A percentile compares a stretch with the other conserved stretches of the same genome.
Conservation (phyloP, 305 asterid species). For the Fraxinus floribunda region DNA sequence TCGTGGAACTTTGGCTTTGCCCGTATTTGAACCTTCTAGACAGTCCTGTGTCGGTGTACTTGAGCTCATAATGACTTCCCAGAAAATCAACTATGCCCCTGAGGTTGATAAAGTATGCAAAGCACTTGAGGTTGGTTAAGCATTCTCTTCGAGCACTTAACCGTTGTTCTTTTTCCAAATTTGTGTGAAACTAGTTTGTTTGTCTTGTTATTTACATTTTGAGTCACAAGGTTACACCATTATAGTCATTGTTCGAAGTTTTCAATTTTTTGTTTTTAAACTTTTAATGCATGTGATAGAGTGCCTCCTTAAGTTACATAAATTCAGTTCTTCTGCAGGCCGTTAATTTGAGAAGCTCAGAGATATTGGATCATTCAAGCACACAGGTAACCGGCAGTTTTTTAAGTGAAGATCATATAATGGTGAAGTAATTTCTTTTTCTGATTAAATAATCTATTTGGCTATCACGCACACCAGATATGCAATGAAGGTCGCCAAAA, state of each 20-base stretch:
- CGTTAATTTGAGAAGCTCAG: slow-evolving; percentile 83
- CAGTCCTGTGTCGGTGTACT: slow-evolving; percentile 80
- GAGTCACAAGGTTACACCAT: not conserved
- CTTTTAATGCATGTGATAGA: not conserved
- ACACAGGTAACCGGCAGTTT: slow-evolving; percentile 48
- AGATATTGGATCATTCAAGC: slow-evolving; percentile 68
- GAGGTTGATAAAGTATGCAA: slow-evolving; percentile 96
- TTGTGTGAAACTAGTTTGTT: slow-evolving; percentile 7
- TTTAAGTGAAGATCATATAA: slow-evolving; percentile 11
- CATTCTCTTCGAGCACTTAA: slow-evolving; percentile 12
- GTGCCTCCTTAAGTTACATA: slow-evolving; percentile 6
- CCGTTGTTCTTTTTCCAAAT: slow-evolving; percentile 2
- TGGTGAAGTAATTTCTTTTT: slow-evolving; percentile 17
- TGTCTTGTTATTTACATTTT: not conserved
- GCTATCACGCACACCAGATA: slow-evolving; percentile 49
- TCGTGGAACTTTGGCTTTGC: slow-evolving; percentile 84
- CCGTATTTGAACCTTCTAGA: slow-evolving; percentile 87
- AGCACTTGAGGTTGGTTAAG: slow-evolving; percentile 82
- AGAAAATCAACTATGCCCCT: slow-evolving; percentile 80
- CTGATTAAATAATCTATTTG: slow-evolving; percentile 22
- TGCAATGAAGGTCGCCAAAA: slow-evolving; percentile 86
- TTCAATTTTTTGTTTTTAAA: not conserved
- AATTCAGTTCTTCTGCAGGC: slow-evolving; percentile 63
- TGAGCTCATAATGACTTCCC: slow-evolving; percentile 89
- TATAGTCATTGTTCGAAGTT: not conserved